phyloP scores from a whole-genome alignment of 2,329 filamentous ascomycete genomes.

The Fusarium sp. region DNA sequence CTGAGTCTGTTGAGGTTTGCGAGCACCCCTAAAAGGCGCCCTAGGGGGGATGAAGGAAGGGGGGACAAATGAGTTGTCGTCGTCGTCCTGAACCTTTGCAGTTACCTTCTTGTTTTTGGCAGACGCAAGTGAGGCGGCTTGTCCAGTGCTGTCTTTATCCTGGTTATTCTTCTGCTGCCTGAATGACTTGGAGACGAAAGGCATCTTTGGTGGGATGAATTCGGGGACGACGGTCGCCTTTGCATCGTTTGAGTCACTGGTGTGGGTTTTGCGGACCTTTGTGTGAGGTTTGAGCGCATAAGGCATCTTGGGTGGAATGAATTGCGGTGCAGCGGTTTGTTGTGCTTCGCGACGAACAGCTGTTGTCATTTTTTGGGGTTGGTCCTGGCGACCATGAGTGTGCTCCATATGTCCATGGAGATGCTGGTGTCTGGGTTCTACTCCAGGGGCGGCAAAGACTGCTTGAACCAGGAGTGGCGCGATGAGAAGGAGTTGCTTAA shows the following conservation, averaged over 20 bases:
- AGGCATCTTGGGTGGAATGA: slow-evolving; percentile 27
- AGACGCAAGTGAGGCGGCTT: slow-evolving; percentile 11
- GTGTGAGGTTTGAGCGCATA: slow-evolving; percentile 28
- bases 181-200: slow-evolving; percentile 25
- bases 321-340: slow-evolving; percentile 22
- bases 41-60: slow-evolving; percentile 29
- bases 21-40: slow-evolving; percentile 18
- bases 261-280: slow-evolving; percentile 21
- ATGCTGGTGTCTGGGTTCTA: slow-evolving; percentile 31
- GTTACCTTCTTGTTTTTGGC: slow-evolving; percentile 17
- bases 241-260: background rate
- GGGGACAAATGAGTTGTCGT: background rate
- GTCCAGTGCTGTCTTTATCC: background rate
- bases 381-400: slow-evolving; percentile 19
- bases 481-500: slow-evolving; percentile 36
- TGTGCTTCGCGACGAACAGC: slow-evolving; percentile 12
- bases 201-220: slow-evolving; percentile 35
- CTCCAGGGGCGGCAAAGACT: slow-evolving; percentile 38
- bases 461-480: slow-evolving; percentile 45
- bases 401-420: slow-evolving; percentile 34
- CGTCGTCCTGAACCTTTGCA: slow-evolving; percentile 7
- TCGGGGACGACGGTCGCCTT: slow-evolving; percentile 18
- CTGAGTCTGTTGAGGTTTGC: slow-evolving; percentile 13
- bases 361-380: slow-evolving; percentile 14
- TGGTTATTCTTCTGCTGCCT: slow-evolving; percentile 7